Percentiles rank a stretch among this genome's conserved stretches.
Evolutionary conservation across 805 yeast genomes (phyloP).

Genomic region (Sporopachydermia quercuum): DNA sequence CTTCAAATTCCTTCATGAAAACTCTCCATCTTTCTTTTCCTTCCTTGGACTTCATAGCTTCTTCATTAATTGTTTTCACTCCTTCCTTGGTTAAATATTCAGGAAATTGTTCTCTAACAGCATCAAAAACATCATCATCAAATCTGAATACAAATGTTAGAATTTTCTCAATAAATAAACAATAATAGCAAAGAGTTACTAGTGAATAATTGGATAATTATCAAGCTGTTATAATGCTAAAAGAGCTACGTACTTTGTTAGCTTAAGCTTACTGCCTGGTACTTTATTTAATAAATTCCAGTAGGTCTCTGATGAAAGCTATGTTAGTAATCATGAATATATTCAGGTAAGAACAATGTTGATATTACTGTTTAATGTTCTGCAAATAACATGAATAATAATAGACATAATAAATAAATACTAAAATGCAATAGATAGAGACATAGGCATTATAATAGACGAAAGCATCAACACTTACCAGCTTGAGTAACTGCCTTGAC

Average conservation of each 20-base stretch:
- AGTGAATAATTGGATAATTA: constrained; percentile 12
- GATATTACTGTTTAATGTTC: too few relatives aligned
- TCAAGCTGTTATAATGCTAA: neutral
- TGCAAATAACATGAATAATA: too few relatives aligned
- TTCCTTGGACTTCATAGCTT: constrained; percentile 59
- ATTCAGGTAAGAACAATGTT: neutral
- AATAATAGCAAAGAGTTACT: constrained; percentile 6
- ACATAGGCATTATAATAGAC: too few relatives aligned
- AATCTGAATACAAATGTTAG: constrained; percentile 6
- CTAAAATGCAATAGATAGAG: too few relatives aligned
- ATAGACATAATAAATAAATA: too few relatives aligned
- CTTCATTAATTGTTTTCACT: constrained; percentile 51
- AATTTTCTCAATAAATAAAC: neutral
- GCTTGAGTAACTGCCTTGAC: constrained; percentile 95
- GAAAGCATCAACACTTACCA: constrained; percentile 18
- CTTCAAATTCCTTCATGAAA: constrained; percentile 71
- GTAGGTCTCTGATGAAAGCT: constrained; percentile 39
- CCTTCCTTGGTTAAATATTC: constrained; percentile 54
- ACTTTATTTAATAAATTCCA: constrained; percentile 65
- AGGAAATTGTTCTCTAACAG: constrained; percentile 58
- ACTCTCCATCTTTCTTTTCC: constrained; percentile 89
- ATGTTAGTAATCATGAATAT: neutral
- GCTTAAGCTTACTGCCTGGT: constrained; percentile 65
- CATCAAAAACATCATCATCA: constrained; percentile 25
- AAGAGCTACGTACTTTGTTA: constrained; percentile 31